Conservation (phyloP, 2,329 filamentous ascomycete genomes). For the Fonsecaea pugnacius region DNA sequence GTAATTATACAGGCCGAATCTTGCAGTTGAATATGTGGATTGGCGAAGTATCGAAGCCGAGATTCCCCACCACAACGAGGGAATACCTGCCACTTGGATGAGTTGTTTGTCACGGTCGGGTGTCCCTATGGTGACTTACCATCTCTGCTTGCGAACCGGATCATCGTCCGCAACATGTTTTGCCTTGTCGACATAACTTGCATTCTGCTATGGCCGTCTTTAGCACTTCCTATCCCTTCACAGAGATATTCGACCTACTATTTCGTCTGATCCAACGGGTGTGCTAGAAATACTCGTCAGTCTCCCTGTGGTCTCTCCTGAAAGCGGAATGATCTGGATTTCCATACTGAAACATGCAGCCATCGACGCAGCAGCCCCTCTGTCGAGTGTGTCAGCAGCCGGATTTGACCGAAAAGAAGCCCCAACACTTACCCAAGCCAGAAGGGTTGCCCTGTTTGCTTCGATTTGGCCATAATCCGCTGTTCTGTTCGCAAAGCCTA, state of each 20-base stretch:
- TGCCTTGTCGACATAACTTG: slow-evolving; percentile 29
- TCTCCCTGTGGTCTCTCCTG: neutral
- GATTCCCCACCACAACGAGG: slow-evolving; percentile 31
- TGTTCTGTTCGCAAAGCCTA: neutral
- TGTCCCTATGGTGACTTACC: slow-evolving; percentile 12
- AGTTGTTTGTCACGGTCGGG: slow-evolving; percentile 1
- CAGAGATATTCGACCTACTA: slow-evolving; percentile 18
- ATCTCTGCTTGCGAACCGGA: slow-evolving; percentile 29
- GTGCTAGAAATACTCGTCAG: slow-evolving; percentile 21
- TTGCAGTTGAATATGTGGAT: slow-evolving; percentile 31
- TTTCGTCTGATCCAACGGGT: slow-evolving; percentile 32
- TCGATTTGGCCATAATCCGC: slow-evolving; percentile 22
- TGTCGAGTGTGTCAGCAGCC: slow-evolving; percentile 17
- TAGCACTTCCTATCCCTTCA: neutral
- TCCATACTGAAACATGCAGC: slow-evolving; percentile 31
- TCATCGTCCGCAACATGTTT: slow-evolving; percentile 29
- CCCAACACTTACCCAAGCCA: slow-evolving; percentile 29
- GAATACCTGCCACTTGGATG: slow-evolving; percentile 19
- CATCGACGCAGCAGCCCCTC: slow-evolving; percentile 30
- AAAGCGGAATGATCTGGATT: neutral
- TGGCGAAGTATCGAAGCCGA: slow-evolving; percentile 32
- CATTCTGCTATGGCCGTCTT: slow-evolving; percentile 24
- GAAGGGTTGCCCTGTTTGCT: slow-evolving; percentile 29
- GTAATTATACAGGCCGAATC: slow-evolving; percentile 31
- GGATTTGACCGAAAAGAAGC: neutral